These are phyloP conservation scores for Heliamphora pulchella DNA, from an alignment of 179 eudicot species.

Conservation along the genomic window DNA sequence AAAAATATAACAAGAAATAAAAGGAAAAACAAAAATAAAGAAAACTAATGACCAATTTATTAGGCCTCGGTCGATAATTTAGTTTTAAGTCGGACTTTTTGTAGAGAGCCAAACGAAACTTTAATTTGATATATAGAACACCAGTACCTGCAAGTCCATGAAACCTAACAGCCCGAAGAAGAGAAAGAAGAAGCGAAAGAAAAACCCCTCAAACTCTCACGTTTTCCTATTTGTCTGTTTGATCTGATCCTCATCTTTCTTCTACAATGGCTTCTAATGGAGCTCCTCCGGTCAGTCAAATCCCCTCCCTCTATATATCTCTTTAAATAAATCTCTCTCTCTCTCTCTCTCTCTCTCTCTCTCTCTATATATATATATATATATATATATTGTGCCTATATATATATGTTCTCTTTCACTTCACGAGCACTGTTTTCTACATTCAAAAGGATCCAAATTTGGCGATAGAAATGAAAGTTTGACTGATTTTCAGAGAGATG, in stretches of 20 bases:
- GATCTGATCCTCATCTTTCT: neutral
- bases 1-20: too few species aligned
- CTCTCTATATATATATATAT: neutral
- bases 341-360: neutral
- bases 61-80: too few species aligned
- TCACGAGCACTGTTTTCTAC: too few species aligned
- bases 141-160: neutral
- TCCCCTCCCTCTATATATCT: neutral
- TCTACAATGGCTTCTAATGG: slow-evolving; percentile 50
- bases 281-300: slow-evolving; percentile 34
- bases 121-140: neutral
- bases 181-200: neutral
- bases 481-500: slow-evolving; percentile 40
- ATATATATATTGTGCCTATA: neutral
- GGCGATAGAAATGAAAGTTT: neutral
- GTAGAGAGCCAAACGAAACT: too few species aligned
- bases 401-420: too few species aligned
- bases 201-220: neutral
- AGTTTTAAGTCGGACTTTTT: too few species aligned
- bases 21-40: too few species aligned
- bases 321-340: neutral
- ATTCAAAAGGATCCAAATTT: neutral
- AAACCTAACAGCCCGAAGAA: slow-evolving; percentile 8
- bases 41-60: too few species aligned
- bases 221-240: neutral